Evolutionary conservation across 2,329 filamentous ascomycete species (phyloP).

Genomic region (Trichoderma polysporum): DNA sequence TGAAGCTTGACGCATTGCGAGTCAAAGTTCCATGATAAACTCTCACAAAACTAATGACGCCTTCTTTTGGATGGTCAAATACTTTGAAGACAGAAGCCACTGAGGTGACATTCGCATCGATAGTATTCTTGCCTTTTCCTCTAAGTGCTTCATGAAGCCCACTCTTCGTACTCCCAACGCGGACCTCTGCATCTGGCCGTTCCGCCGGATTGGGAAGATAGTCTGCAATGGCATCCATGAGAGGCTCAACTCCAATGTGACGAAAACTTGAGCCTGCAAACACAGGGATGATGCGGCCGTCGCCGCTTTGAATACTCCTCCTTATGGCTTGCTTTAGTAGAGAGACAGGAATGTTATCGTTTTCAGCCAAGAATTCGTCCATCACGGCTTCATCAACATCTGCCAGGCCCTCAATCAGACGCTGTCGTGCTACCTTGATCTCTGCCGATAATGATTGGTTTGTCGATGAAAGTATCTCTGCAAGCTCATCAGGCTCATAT

Average conservation of each 20-base stretch:
- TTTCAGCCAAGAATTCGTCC: constrained; percentile 76
- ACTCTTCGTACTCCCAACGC: constrained; percentile 56
- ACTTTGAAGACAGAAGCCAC: constrained; percentile 87
- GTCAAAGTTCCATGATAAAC: constrained; percentile 84
- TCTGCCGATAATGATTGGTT: constrained; percentile 62
- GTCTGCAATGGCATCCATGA: constrained; percentile 85
- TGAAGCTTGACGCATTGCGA: constrained; percentile 75
- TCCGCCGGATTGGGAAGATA: constrained; percentile 82
- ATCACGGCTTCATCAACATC: constrained; percentile 87
- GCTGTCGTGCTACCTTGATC: constrained; percentile 71
- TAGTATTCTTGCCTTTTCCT: constrained; percentile 38
- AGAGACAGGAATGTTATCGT: constrained; percentile 68
- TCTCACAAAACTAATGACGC: constrained; percentile 86
- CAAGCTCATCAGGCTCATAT: constrained; percentile 32
- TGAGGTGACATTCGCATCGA: constrained; percentile 41
- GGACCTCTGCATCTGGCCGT: constrained; percentile 75
- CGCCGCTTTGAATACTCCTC: constrained; percentile 64
- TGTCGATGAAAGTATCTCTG: constrained; percentile 41
- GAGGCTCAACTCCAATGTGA: constrained; percentile 89
- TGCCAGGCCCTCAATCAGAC: constrained; percentile 78
- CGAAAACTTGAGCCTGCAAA: constrained; percentile 91
- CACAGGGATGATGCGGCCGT: constrained; percentile 76
- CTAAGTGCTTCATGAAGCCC: constrained; percentile 40
- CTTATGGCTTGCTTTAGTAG: constrained; percentile 74
- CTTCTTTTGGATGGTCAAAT: constrained; percentile 80